Percentiles rank a stretch among this genome's conserved stretches.
phyloP scores from a whole-genome alignment of 2,329 filamentous ascomycete genomes.

The Microascus cirrosus region DNA sequence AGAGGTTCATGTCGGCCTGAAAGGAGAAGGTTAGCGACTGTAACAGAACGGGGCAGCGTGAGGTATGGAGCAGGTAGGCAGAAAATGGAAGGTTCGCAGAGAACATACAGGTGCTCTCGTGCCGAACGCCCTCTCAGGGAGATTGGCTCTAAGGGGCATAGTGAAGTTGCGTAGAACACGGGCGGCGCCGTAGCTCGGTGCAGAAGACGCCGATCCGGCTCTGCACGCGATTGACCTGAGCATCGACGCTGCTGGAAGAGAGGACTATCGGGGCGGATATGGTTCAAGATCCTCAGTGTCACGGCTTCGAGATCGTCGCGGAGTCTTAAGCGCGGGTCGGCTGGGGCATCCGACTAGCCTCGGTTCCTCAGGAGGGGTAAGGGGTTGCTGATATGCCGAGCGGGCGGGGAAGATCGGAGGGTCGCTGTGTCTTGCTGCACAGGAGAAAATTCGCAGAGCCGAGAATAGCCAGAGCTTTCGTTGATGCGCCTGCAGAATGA shows the following conservation, averaged over 20 bases:
- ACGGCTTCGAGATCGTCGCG: background rate
- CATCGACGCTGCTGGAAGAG: background rate
- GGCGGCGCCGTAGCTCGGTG: slow-evolving; percentile 28
- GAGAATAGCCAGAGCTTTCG: slow-evolving; percentile 1
- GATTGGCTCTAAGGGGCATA: slow-evolving; percentile 77
- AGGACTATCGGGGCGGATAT: background rate
- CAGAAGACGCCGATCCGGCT: slow-evolving; percentile 37
- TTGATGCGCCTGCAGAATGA: background rate
- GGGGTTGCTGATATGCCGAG: background rate
- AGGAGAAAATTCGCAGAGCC: slow-evolving; percentile 2
- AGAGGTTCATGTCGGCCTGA: slow-evolving; percentile 2
- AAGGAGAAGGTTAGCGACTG: background rate
- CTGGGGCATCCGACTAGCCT: background rate
- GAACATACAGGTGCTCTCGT: slow-evolving; percentile 1
- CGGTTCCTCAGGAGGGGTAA: background rate
- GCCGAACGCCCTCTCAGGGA: slow-evolving; percentile 17
- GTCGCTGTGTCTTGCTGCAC: background rate
- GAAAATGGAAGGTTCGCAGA: background rate
- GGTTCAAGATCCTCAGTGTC: background rate
- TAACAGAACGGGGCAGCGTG: background rate
- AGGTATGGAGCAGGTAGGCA: background rate
- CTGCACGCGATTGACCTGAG: slow-evolving; percentile 38
- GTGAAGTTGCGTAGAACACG: slow-evolving; percentile 19
- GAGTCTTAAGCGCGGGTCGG: background rate
- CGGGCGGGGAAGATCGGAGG: background rate